Percentiles rank a stretch among this genome's conserved stretches.
phyloP scores from a whole-genome alignment of 139 green algal species.

The Coelastrella sp. region DNA sequence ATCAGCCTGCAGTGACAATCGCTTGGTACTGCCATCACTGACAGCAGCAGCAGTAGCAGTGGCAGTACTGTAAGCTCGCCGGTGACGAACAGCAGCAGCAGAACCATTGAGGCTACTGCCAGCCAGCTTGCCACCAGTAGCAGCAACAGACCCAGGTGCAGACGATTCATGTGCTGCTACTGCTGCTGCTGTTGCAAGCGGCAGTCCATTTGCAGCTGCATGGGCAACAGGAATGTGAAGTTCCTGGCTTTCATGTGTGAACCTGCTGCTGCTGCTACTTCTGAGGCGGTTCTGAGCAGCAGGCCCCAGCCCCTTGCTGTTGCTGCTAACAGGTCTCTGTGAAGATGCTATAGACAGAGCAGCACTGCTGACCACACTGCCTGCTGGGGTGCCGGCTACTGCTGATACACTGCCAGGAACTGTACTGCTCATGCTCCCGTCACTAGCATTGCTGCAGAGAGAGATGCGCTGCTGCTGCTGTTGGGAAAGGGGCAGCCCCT shows the following conservation, averaged over 20 bases:
- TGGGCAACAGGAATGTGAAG: not conserved
- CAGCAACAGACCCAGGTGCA: not conserved
- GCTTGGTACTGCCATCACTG: no score
- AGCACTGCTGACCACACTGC: constrained; percentile 4
- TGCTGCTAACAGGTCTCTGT: not conserved
- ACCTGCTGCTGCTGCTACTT: not conserved
- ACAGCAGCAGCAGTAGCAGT: not conserved
- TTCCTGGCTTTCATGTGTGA: not conserved
- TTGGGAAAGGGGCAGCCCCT: not conserved
- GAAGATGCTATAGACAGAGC: not conserved
- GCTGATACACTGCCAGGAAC: constrained; percentile 5
- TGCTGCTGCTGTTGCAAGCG: not conserved
- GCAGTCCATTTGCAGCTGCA: not conserved
- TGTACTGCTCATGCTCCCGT: constrained; percentile 1
- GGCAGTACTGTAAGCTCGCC: not conserved
- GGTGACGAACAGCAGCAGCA: not conserved
- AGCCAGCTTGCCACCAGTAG: not conserved
- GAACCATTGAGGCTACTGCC: not conserved
- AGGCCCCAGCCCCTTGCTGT: not conserved
- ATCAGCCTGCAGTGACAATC: no score
- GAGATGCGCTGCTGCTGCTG: constrained; percentile 33
- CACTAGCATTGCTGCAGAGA: not conserved
- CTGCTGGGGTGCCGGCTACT: not conserved
- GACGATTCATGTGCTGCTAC: not conserved
- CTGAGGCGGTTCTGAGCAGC: no score